Conservation (phyloP, 2,329 filamentous ascomycete species). For the Cladosporium sphaerospermum region DNA sequence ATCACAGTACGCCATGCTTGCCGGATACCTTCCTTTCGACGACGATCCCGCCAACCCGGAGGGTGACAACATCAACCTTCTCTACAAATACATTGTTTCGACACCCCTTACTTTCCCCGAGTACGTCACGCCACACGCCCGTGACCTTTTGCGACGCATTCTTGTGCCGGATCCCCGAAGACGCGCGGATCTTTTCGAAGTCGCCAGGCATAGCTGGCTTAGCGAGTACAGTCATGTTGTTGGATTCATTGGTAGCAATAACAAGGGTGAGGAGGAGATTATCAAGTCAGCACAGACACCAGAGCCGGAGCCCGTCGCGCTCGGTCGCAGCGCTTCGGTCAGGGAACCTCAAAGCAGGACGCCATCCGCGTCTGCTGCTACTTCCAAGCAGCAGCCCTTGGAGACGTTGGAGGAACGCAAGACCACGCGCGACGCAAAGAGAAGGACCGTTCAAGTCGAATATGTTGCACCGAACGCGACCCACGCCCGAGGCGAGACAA, state of each 20-base stretch:
- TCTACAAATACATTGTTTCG: slow-evolving; percentile 99
- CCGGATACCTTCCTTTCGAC: slow-evolving; percentile 94
- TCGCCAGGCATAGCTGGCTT: slow-evolving; percentile 95
- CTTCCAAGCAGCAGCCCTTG: background rate
- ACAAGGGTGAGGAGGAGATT: slow-evolving; percentile 79
- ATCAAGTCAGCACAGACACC: slow-evolving; percentile 62
- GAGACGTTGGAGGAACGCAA: slow-evolving; percentile 21
- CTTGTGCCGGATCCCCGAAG: slow-evolving; percentile 92
- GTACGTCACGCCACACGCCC: slow-evolving; percentile 94
- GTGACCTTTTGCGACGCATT: slow-evolving; percentile 86
- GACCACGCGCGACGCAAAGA: slow-evolving; percentile 71
- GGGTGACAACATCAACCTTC: slow-evolving; percentile 95
- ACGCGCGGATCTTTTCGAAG: slow-evolving; percentile 92
- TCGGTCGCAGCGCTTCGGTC: slow-evolving; percentile 86
- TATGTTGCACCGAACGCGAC: slow-evolving; percentile 89
- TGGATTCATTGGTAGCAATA: slow-evolving; percentile 92
- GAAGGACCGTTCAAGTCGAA: slow-evolving; percentile 92
- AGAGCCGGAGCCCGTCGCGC: slow-evolving; percentile 50
- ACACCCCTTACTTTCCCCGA: slow-evolving; percentile 96
- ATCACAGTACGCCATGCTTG: slow-evolving; percentile 93
- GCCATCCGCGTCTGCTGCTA: slow-evolving; percentile 17
- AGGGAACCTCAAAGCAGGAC: slow-evolving; percentile 63
- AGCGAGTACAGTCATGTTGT: slow-evolving; percentile 96
- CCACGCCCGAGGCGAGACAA: slow-evolving; percentile 64
- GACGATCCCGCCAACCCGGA: slow-evolving; percentile 97